Conservation (phyloP, 176 grass and related monocot genomes). For the Tillandsia fasciculata region DNA sequence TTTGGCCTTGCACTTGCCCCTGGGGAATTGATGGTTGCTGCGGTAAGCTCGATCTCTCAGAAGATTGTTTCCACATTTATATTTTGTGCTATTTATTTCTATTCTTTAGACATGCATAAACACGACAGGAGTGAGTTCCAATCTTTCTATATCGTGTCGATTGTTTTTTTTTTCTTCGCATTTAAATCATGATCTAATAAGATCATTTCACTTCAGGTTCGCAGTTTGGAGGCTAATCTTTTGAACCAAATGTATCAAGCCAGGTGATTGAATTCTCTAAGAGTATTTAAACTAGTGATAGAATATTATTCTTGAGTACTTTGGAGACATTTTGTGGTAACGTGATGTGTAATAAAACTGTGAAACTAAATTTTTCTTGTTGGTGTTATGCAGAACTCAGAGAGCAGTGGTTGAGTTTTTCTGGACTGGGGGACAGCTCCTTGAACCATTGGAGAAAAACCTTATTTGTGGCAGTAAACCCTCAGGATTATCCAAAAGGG, state of each 20-base stretch:
- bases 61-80: not conserved
- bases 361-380: constrained; percentile 12
- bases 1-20: constrained; percentile 76
- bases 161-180: not conserved
- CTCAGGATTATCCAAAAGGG: constrained; percentile 22
- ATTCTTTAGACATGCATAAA: not conserved
- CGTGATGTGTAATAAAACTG: not conserved
- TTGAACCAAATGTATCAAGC: constrained; percentile 94
- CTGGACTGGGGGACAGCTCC: constrained; percentile 58
- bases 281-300: constrained; percentile 1
- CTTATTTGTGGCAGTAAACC: constrained; percentile 14
- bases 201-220: constrained; percentile 39
- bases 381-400: constrained; percentile 46
- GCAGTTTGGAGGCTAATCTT: constrained; percentile 53
- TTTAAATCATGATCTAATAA: constrained; percentile 16
- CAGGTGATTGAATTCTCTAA: constrained; percentile 39
- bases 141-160: not conserved
- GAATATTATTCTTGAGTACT: not conserved
- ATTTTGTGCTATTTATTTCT: not conserved
- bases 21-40: constrained; percentile 71
- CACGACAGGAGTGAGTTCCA: not conserved
- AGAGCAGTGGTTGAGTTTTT: constrained; percentile 77
- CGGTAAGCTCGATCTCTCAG: constrained; percentile 31
- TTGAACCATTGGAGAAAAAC: constrained; percentile 42
- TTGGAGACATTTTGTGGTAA: not conserved